Conservation (phyloP, 495 filamentous ascomycete genomes). For the Hypoxylon fuscum region DNA sequence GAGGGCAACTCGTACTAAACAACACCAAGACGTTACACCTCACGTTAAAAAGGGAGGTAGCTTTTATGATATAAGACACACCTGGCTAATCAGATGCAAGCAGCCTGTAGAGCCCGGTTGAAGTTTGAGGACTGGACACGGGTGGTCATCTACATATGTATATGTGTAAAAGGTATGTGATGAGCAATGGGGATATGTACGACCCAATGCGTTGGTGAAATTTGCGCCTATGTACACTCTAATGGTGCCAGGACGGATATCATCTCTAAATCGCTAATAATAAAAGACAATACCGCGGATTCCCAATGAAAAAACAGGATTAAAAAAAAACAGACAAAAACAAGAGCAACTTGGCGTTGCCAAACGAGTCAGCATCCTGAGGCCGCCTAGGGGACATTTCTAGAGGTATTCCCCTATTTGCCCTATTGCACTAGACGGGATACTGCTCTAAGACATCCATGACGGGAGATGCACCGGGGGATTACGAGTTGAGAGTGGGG, state of each 20-base stretch:
- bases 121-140: no score
- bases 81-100: no score
- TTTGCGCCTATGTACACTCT: conserved; percentile 30
- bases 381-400: conserved; percentile 1
- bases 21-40: neutral
- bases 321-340: neutral
- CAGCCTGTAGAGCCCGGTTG: no score
- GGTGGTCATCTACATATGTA: no score
- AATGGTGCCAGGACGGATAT: conserved; percentile 23
- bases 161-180: no score
- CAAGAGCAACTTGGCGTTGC: neutral
- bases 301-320: conserved; percentile 17
- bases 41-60: neutral
- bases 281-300: conserved; percentile 4
- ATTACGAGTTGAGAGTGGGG: conserved; percentile 17
- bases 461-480: neutral
- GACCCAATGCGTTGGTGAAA: conserved; percentile 8
- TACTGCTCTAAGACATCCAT: no score
- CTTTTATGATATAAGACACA: neutral
- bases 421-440: no score
- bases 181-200: conserved; percentile 8
- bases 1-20: neutral
- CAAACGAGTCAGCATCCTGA: conserved; percentile 4
- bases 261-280: conserved; percentile 28
- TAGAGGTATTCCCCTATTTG: neutral